Base-by-base conservation (phyloP, 257 asterid species). In the Scutellaria minor region DNA sequence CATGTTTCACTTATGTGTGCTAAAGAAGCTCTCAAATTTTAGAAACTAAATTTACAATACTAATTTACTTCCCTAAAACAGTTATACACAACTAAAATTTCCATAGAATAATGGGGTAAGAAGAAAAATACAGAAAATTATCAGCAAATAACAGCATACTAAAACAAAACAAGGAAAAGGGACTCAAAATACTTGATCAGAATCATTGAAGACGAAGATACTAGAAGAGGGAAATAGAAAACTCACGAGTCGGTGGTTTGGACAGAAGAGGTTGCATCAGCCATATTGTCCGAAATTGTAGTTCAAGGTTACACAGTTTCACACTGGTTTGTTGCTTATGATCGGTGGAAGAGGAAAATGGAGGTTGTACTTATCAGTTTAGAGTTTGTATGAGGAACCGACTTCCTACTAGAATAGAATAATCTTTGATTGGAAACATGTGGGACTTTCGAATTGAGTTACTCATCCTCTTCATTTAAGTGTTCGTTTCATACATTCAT, bases 171-270 rank as follows among this genome's bases (percentile, higher is more conserved):
- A 63, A 37, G 55, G 48, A 61, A 71, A 71, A 7, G 48, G 14
- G 3, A 42, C 31, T 24, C 41, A 11, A 57, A 20, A 57, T 13
- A 56, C 6, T 4, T 9, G 13, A 22, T 14, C 27, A 64, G 44
- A 64, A 64, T 51, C 62, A 72, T 48, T 27, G 35, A 7, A 15
- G 18, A 42, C 13, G 12, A 37, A 1, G 14, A 53, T 9, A n/a
- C 2, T 6, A 20, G 4, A 42, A 45, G 2, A 45, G 73, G 4
- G 8, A 31, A 44, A 52, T 31, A 5, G 78, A 55, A 61, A 41
- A 73, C 82, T 77, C 18, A 81, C 85, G 59, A n/a, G 51, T 77
- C 80, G 14, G 75, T 7, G 54, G 69, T 44, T 50, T 73, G 75
- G 37, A 57, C 75, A 60, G 82, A 69, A 58, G 82, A 77, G 71